Evolutionary conservation across 2,329 filamentous ascomycete species (phyloP).

Genomic region (Aspergillus clavatus): DNA sequence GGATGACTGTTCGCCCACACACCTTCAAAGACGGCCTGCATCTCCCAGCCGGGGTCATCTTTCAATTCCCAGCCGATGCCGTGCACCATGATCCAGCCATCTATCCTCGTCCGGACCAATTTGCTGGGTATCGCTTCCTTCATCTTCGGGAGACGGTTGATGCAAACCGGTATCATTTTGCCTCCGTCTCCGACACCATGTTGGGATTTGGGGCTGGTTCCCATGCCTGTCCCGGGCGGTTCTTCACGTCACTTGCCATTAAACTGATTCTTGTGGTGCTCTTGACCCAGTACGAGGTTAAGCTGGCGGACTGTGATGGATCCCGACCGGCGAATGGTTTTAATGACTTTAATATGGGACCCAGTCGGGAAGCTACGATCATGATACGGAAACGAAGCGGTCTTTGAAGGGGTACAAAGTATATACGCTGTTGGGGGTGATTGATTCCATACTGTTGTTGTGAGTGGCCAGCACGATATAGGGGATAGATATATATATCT

Average conservation of each 20-base stretch:
- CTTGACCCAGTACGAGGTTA: background rate
- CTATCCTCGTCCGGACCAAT: background rate
- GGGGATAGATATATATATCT: too few species aligned
- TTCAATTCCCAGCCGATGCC: background rate
- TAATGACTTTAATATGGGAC: background rate
- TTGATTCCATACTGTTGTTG: too few species aligned
- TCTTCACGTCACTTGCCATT: background rate
- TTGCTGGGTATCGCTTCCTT: background rate
- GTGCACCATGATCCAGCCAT: background rate
- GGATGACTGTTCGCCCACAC: background rate
- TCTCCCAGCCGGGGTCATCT: background rate
- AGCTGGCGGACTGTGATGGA: background rate
- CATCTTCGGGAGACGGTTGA: background rate
- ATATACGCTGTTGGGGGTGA: too few species aligned
- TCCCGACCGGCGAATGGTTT: background rate
- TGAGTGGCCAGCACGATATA: too few species aligned
- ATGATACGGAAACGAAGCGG: background rate
- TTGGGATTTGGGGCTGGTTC: background rate
- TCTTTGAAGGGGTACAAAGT: too few species aligned
- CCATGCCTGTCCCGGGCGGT: background rate
- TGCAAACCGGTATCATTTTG: background rate
- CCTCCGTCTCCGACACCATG: background rate
- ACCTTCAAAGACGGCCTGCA: background rate
- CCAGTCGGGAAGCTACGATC: background rate
- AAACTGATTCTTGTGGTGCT: background rate